phyloP scores from a whole-genome alignment of 1,284 basidiomycete species.

The Mycena citricolor region DNA sequence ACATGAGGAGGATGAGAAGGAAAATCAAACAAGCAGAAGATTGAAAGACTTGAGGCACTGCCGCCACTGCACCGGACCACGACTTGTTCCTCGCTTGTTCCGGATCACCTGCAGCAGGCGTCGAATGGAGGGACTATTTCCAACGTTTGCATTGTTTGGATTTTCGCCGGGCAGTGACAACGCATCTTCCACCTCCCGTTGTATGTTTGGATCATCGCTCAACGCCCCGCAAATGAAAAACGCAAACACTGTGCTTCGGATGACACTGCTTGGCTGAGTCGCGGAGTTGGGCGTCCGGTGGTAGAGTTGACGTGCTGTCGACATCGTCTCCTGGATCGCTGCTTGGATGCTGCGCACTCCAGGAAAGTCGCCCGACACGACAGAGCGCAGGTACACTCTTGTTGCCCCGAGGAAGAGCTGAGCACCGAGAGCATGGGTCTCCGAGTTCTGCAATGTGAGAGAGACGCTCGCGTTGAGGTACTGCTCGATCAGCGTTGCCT shows the following conservation, averaged over 20 bases:
- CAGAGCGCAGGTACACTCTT: constrained; percentile 67
- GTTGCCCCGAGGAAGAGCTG: constrained; percentile 76
- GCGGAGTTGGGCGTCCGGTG: constrained; percentile 32
- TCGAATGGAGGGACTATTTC: constrained; percentile 61
- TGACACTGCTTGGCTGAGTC: constrained; percentile 51
- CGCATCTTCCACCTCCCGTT: constrained; percentile 7
- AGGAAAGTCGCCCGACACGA: constrained; percentile 68
- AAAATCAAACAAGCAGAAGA: constrained; percentile 61
- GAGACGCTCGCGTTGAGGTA: constrained; percentile 30
- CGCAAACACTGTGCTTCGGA: constrained; percentile 76
- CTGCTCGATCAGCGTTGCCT: constrained; percentile 54
- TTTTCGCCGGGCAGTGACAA: constrained; percentile 33
- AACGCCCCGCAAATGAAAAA: constrained; percentile 73
- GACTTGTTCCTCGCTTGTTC: constrained; percentile 26
- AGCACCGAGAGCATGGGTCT: constrained; percentile 52
- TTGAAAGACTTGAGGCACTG: constrained; percentile 47
- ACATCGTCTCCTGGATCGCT: constrained; percentile 60
- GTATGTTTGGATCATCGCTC: constrained; percentile 44
- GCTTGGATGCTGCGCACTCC: constrained; percentile 57
- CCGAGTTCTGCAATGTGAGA: constrained; percentile 24
- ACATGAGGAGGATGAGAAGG: constrained; percentile 10
- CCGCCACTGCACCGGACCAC: constrained; percentile 56
- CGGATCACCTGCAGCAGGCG: constrained; percentile 53
- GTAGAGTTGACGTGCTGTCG: constrained; percentile 31
- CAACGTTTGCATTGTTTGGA: constrained; percentile 32